Evolutionary conservation across 768 basidiomycete species (phyloP), one percentile per base, ranked within the genome.

Genomic region (Panaeolus papilionaceus): DNA sequence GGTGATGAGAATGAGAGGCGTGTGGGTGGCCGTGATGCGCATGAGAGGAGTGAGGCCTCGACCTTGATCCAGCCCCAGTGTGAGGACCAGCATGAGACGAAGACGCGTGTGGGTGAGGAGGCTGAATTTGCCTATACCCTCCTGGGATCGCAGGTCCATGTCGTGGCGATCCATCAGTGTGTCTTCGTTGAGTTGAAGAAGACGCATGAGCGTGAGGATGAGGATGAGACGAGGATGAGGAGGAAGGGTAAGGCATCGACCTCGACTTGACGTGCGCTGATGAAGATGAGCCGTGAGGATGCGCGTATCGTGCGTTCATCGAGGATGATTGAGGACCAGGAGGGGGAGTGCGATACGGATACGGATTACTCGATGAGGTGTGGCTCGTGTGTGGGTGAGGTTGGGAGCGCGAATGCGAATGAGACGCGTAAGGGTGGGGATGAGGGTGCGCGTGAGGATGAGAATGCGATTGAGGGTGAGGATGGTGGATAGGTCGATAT

Each of bases 311-410:
- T 1, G 47, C 5, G 23, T 49, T 23, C 1, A 8, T 2, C 3
- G 20, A 49, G n/a, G 47, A 23, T 14, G 47, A 49, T 10, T 49
- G 47, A 9, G 47, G 47, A 49, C 47, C 47, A 1, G 47, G 47
- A 8, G 47, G 47, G 4, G 47, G n/a, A 1, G 47, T 49, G 8
- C 47, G n/a, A 8, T 49, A 49, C 1, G 47, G 47, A 7, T 49
- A 49, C 0, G 20, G n/a, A 8, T 23, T 23, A 7, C 8, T 1
- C 6, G 47, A 23, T n/a, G 44, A 20, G 10, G n/a, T n/a, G 44
- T 45, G 44, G 18, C n/a, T 11, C 3, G 65, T 18, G 40, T 67
- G 65, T 20, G 65, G 9, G 23, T 61, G 45, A 14, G 39, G 7
- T 1, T 28, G 49, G 23, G 20, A 42, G 6, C 23, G 58, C 23